These are phyloP conservation scores for Ogataea trehalophila DNA, from an alignment of 805 yeast species.

Conservation along the genomic window DNA sequence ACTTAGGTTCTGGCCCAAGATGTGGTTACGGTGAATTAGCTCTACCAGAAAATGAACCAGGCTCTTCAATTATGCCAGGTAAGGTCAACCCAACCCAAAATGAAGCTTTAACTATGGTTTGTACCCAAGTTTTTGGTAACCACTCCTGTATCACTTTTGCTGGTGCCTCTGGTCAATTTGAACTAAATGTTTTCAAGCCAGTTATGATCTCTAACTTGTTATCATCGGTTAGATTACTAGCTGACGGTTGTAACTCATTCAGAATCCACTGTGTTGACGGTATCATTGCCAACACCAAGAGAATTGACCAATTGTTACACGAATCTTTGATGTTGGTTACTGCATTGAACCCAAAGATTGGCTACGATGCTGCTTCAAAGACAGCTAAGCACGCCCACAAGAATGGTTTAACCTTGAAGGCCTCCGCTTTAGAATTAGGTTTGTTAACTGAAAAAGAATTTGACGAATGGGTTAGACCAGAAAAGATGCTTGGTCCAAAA, in stretches of 20 bases:
- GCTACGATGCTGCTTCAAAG: slow-evolving; percentile 96
- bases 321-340: slow-evolving; percentile 98
- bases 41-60: slow-evolving; percentile 98
- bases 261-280: slow-evolving; percentile 94
- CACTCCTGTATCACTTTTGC: slow-evolving; percentile 92
- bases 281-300: slow-evolving; percentile 80
- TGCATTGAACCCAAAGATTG: slow-evolving; percentile 97
- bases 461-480: slow-evolving; percentile 96
- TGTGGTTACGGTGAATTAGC: slow-evolving; percentile 97
- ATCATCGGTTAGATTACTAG: slow-evolving; percentile 79
- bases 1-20: slow-evolving; percentile 98
- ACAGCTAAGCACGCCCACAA: slow-evolving; percentile 98
- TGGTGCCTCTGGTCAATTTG: slow-evolving; percentile 98
- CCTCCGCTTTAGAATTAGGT: slow-evolving; percentile 88
- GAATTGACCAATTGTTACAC: slow-evolving; percentile 81
- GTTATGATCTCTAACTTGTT: slow-evolving; percentile 88
- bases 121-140: slow-evolving; percentile 97
- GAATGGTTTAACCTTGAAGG: slow-evolving; percentile 93
- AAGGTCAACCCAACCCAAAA: slow-evolving; percentile 99
- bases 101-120: slow-evolving; percentile 98
- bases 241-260: slow-evolving; percentile 88
- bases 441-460: slow-evolving; percentile 82
- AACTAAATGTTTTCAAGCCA: slow-evolving; percentile 97
- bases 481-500: slow-evolving; percentile 95
- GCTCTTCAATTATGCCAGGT: slow-evolving; percentile 99